Evolutionary conservation across 352 stramenopile species (phyloP).

Genomic region (Globisporangium uncinulatum): DNA sequence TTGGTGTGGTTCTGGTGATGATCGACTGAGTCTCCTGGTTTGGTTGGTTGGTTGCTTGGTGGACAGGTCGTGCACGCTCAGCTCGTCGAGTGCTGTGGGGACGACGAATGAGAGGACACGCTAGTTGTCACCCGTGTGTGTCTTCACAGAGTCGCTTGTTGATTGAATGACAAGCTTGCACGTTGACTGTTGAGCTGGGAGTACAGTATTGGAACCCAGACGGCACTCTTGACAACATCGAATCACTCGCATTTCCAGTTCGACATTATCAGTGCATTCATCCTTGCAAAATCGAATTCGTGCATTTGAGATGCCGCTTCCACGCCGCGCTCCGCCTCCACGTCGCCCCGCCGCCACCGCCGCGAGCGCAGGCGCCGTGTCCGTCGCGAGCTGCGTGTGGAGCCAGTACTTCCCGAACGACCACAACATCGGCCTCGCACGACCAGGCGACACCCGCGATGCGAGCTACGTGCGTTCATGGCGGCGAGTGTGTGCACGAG

Average conservation of each 20-base stretch:
- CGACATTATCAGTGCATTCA: not conserved
- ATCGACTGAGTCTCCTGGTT: not conserved
- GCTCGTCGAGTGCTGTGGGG: not conserved
- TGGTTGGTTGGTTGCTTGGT: not conserved
- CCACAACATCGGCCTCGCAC: conserved; percentile 37
- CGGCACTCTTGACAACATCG: too few species aligned
- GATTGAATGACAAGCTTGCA: too few species aligned
- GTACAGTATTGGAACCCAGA: too few species aligned
- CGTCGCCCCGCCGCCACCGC: not conserved
- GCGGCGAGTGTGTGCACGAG: too few species aligned
- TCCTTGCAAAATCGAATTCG: not conserved
- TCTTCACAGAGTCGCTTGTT: too few species aligned
- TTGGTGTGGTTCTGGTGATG: not conserved
- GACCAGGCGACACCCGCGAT: conserved; percentile 35
- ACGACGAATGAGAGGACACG: too few species aligned
- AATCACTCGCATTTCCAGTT: not conserved
- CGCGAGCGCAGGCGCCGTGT: conserved; percentile 6
- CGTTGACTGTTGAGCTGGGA: too few species aligned
- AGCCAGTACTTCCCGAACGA: conserved; percentile 73
- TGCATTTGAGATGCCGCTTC: conserved; percentile 9
- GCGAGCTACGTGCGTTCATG: conserved; percentile 17
- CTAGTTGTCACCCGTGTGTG: too few species aligned
- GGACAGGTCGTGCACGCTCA: not conserved
- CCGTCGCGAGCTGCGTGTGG: conserved; percentile 62
- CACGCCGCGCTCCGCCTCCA: conserved; percentile 9